phyloP scores from a whole-genome alignment of 441 rosid genomes.

The Breynia disticha region DNA sequence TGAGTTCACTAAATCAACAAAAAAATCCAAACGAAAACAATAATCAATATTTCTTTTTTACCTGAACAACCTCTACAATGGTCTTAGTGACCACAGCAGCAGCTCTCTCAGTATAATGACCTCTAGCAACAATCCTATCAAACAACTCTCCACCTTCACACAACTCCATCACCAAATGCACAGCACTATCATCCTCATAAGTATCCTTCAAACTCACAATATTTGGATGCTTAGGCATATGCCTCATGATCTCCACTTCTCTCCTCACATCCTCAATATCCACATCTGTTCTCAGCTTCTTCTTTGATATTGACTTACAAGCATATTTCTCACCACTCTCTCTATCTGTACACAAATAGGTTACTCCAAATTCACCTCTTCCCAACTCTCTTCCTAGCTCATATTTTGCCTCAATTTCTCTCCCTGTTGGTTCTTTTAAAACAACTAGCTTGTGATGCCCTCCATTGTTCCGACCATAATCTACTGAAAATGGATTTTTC shows the following conservation, averaged over 20 bases:
- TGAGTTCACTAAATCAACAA: background rate
- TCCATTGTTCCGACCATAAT: constrained; percentile 35
- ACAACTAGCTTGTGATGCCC: constrained; percentile 51
- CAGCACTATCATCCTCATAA: constrained; percentile 81
- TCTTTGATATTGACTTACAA: constrained; percentile 84
- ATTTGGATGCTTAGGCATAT: constrained; percentile 66
- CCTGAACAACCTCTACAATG: constrained; percentile 95
- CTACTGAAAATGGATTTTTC: constrained; percentile 60
- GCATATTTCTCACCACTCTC: constrained; percentile 52
- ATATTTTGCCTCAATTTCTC: constrained; percentile 49
- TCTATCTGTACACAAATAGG: constrained; percentile 65
- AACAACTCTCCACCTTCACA: constrained; percentile 96
- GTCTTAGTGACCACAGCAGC: constrained; percentile 81
- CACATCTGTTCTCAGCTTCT: constrained; percentile 77
- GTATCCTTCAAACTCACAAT: constrained; percentile 66
- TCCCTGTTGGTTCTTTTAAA: constrained; percentile 61
- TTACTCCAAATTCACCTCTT: constrained; percentile 91
- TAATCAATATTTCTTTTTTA: constrained; percentile 14
- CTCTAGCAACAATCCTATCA: constrained; percentile 89
- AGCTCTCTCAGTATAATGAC: constrained; percentile 90
- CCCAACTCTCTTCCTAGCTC: constrained; percentile 84
- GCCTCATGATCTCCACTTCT: constrained; percentile 91
- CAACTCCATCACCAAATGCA: constrained; percentile 92
- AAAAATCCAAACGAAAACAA: background rate
- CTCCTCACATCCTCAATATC: constrained; percentile 93